A percentile compares a stretch with the other conserved stretches of the same genome.
phyloP scores from a whole-genome alignment of 2,329 filamentous ascomycete genomes.

The Elsinoe australis region DNA sequence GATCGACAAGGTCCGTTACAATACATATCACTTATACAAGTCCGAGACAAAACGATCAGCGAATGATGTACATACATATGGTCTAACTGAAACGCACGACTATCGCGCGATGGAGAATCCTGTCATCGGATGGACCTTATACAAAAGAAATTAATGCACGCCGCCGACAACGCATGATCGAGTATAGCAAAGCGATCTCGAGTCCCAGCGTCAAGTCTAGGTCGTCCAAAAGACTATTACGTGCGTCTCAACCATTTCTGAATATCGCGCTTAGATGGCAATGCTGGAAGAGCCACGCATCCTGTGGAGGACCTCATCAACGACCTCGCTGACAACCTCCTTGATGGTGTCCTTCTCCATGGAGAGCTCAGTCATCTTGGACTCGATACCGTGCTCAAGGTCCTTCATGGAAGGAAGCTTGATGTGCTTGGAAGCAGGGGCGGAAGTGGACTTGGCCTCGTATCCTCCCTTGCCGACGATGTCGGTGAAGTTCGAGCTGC shows the following conservation, averaged over 20 bases:
- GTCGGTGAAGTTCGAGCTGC: slow-evolving; percentile 78
- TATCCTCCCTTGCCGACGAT: slow-evolving; percentile 71
- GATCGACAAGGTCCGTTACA: too few species aligned
- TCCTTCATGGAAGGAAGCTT: slow-evolving; percentile 31
- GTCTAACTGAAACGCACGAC: slow-evolving; percentile 14
- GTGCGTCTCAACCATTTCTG: not conserved
- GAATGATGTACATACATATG: slow-evolving; percentile 15
- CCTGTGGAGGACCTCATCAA: slow-evolving; percentile 43
- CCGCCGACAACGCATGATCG: slow-evolving; percentile 8
- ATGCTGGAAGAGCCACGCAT: slow-evolving; percentile 11
- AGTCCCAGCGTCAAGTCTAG: not conserved
- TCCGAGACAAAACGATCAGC: slow-evolving; percentile 1
- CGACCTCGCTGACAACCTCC: slow-evolving; percentile 42
- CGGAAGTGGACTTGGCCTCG: slow-evolving; percentile 40
- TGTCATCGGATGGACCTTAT: not conserved
- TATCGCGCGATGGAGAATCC: not conserved
- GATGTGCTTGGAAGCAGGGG: slow-evolving; percentile 24
- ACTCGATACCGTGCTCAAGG: slow-evolving; percentile 44
- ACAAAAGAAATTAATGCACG: slow-evolving; percentile 15
- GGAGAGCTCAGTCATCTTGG: slow-evolving; percentile 32
- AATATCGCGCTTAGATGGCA: not conserved
- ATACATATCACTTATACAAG: too few species aligned
- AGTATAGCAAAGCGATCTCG: slow-evolving; percentile 8
- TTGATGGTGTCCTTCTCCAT: slow-evolving; percentile 35
- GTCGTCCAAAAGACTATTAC: too few species aligned